Evolutionary conservation across 2,329 filamentous ascomycete species (phyloP).

Genomic region (Phyllosticta paracitricarpa): DNA sequence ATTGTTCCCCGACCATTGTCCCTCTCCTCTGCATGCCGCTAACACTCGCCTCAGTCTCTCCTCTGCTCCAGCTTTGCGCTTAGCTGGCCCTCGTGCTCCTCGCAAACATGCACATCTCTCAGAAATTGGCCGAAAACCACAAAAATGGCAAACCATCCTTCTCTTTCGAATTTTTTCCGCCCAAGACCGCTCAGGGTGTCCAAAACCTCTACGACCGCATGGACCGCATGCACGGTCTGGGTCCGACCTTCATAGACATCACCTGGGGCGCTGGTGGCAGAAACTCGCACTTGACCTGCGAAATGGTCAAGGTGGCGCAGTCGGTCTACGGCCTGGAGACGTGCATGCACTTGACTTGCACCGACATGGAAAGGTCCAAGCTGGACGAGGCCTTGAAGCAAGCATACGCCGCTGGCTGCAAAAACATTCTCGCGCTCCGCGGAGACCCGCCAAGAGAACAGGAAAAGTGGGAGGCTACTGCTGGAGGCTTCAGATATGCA

Average conservation of each 20-base stretch:
- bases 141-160: conserved; percentile 74
- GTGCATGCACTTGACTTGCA: conserved; percentile 98
- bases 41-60: background rate
- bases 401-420: conserved; percentile 91
- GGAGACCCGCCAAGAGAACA: conserved; percentile 90
- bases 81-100: background rate
- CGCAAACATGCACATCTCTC: conserved; percentile 84
- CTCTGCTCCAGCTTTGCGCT: background rate
- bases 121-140: conserved; percentile 78
- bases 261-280: conserved; percentile 96
- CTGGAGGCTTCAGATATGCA: conserved; percentile 83
- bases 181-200: conserved; percentile 93
- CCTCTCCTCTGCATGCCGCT: background rate
- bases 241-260: conserved; percentile 93
- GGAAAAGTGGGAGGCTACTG: conserved; percentile 83
- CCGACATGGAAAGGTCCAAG: conserved; percentile 89
- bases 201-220: conserved; percentile 99
- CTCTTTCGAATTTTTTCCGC: conserved; percentile 99
- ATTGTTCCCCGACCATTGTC: background rate
- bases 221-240: conserved; percentile 95
- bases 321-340: conserved; percentile 93
- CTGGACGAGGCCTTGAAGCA: conserved; percentile 79
- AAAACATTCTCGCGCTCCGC: conserved; percentile 88
- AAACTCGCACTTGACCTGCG: conserved; percentile 82
- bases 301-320: conserved; percentile 96